A percentile compares a stretch with the other conserved stretches of the same genome.
phyloP scores from a whole-genome alignment of 257 asterid genomes.

The Solanum medicagineum region DNA sequence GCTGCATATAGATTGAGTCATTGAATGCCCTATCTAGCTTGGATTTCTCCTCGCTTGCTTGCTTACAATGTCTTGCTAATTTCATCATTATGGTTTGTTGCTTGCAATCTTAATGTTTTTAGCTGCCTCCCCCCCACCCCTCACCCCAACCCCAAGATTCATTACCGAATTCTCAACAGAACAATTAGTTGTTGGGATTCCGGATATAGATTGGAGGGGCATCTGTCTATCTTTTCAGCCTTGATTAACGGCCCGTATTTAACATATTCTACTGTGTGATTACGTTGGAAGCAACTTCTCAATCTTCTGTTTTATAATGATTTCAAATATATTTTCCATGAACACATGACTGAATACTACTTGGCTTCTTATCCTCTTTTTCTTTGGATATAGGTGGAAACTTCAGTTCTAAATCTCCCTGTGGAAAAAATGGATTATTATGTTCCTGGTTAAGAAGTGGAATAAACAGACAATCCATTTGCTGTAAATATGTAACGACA shows the following conservation, averaged over 20 bases:
- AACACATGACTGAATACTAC: background rate
- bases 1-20: background rate
- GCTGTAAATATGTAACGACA: background rate
- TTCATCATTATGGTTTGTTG: background rate
- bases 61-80: background rate
- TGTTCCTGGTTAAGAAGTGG: conserved; percentile 52
- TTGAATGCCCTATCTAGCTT: background rate
- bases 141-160: no score
- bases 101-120: background rate
- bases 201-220: no score
- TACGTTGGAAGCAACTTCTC: background rate
- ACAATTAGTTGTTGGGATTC: no score
- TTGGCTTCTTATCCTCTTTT: background rate
- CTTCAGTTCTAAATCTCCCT: conserved; percentile 68
- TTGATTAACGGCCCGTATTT: background rate
- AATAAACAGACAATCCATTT: background rate
- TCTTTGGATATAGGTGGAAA: conserved; percentile 42
- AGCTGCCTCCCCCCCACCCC: no score
- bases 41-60: background rate
- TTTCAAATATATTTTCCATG: background rate
- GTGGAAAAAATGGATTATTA: conserved; percentile 91
- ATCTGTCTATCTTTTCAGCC: no score
- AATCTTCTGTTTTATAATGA: background rate
- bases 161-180: no score
- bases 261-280: background rate